A percentile compares a stretch with the other conserved stretches of the same genome.
phyloP scores from a whole-genome alignment of 2,329 filamentous ascomycete species.

The Cladosporium sp. region DNA sequence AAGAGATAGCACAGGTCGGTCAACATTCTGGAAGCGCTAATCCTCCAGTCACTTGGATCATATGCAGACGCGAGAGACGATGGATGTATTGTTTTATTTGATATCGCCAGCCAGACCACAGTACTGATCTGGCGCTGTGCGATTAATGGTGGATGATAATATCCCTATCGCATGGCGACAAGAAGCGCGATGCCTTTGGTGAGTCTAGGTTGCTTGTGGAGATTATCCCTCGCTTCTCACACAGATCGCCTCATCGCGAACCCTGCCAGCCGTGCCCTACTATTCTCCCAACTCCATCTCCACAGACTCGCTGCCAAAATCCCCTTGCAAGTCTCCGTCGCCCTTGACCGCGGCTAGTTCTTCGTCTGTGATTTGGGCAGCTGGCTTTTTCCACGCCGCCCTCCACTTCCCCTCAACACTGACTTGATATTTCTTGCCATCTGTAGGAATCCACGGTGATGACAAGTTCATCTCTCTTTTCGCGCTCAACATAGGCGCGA shows the following conservation, averaged over 20 bases:
- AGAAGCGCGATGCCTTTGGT: too few relatives aligned
- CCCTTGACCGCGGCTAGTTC: conserved; percentile 21
- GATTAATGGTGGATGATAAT: too few relatives aligned
- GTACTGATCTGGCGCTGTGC: too few relatives aligned
- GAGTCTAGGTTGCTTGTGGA: too few relatives aligned
- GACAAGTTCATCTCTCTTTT: conserved; percentile 32
- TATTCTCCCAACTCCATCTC: conserved; percentile 5
- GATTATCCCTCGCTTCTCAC: too few relatives aligned
- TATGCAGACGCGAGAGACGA: not conserved
- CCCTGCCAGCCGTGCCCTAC: too few relatives aligned
- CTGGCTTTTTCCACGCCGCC: conserved; percentile 31
- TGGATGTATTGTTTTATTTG: too few relatives aligned
- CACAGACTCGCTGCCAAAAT: conserved; percentile 13
- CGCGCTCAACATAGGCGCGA: conserved; percentile 31
- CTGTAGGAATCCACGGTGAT: conserved; percentile 17
- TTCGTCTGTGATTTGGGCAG: conserved; percentile 16
- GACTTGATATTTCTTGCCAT: conserved; percentile 34
- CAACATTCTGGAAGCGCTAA: not conserved
- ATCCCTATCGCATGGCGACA: too few relatives aligned
- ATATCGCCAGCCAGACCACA: too few relatives aligned
- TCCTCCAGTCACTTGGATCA: not conserved
- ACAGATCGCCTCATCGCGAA: not conserved
- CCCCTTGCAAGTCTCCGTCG: conserved; percentile 13
- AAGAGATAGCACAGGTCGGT: too few relatives aligned
- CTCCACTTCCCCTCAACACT: conserved; percentile 32